phyloP scores from a whole-genome alignment of 176 grass and related monocot genomes.

The Oryza glaberrima region DNA sequence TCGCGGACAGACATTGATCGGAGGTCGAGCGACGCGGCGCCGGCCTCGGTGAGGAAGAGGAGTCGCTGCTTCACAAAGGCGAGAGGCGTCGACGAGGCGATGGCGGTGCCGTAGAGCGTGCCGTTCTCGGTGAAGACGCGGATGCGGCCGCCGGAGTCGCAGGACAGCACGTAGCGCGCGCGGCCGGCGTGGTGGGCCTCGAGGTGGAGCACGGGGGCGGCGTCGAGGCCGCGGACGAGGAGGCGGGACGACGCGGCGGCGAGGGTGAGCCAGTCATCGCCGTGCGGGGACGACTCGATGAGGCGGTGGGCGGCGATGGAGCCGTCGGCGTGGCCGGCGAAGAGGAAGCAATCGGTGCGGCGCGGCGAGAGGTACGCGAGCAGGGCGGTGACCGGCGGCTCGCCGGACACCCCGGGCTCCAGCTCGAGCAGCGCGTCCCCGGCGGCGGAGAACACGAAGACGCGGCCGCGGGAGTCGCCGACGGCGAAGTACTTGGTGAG shows the following conservation, averaged over 20 bases:
- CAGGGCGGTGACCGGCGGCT: constrained; percentile 62
- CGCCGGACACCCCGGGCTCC: constrained; percentile 30
- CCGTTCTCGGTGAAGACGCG: constrained; percentile 94
- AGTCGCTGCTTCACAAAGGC: constrained; percentile 94
- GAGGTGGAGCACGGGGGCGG: constrained; percentile 65
- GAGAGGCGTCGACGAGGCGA: constrained; percentile 68
- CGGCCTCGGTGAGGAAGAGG: constrained; percentile 80
- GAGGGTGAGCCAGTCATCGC: constrained; percentile 85
- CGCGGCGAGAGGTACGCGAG: constrained; percentile 71
- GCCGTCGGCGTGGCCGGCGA: constrained; percentile 72
- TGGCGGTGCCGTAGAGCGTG: constrained; percentile 88
- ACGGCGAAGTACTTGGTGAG: constrained; percentile 89
- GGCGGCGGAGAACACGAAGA: constrained; percentile 76
- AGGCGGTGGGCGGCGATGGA: constrained; percentile 74
- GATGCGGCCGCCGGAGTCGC: constrained; percentile 71
- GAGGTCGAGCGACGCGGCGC: constrained; percentile 81
- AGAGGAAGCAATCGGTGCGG: constrained; percentile 72
- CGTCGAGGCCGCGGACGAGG: constrained; percentile 67
- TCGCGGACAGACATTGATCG: constrained; percentile 82
- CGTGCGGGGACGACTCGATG: constrained; percentile 59
- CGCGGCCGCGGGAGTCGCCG: constrained; percentile 70
- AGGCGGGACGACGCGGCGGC: constrained; percentile 49
- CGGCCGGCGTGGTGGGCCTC: constrained; percentile 77
- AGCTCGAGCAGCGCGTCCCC: constrained; percentile 83
- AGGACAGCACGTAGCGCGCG: constrained; percentile 74